Conservation (phyloP, 2,329 filamentous ascomycete species). For the Cladosporium halotolerans region DNA sequence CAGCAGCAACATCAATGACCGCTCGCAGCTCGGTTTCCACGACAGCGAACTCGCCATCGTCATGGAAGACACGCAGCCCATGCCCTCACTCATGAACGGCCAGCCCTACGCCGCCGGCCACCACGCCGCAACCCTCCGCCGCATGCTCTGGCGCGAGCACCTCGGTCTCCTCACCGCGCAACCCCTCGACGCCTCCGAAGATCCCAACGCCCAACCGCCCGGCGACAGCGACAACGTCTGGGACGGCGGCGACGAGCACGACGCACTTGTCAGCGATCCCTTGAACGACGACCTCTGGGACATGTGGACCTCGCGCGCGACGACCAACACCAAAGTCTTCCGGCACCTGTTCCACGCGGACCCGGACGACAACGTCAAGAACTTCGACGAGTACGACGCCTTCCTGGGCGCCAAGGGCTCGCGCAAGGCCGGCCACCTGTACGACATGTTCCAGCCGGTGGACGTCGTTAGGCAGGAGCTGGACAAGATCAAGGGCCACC, state of each 20-base stretch:
- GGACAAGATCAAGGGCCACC: slow-evolving; percentile 69
- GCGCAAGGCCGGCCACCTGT: slow-evolving; percentile 75
- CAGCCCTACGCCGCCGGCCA: slow-evolving; percentile 69
- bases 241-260: slow-evolving; percentile 61
- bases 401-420: slow-evolving; percentile 59
- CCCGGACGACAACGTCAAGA: slow-evolving; percentile 83
- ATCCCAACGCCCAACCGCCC: slow-evolving; percentile 72
- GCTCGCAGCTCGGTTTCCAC: slow-evolving; percentile 78
- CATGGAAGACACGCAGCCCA: slow-evolving; percentile 70
- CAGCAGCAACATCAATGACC: slow-evolving; percentile 74
- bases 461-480: slow-evolving; percentile 69
- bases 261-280: slow-evolving; percentile 55
- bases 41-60: slow-evolving; percentile 88
- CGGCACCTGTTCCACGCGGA: slow-evolving; percentile 80
- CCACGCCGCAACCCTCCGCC: slow-evolving; percentile 72
- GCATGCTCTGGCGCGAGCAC: slow-evolving; percentile 86
- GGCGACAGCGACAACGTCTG: slow-evolving; percentile 64
- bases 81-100: slow-evolving; percentile 73
- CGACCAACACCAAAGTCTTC: slow-evolving; percentile 67
- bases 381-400: slow-evolving; percentile 79
- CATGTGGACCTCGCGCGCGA: slow-evolving; percentile 63
- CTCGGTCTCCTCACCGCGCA: slow-evolving; percentile 75
- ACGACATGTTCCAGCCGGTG: slow-evolving; percentile 68
- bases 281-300: slow-evolving; percentile 53
- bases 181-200: slow-evolving; percentile 55